Base-by-base conservation (phyloP, 768 basidiomycete species). In the Russula sp. region DNA sequence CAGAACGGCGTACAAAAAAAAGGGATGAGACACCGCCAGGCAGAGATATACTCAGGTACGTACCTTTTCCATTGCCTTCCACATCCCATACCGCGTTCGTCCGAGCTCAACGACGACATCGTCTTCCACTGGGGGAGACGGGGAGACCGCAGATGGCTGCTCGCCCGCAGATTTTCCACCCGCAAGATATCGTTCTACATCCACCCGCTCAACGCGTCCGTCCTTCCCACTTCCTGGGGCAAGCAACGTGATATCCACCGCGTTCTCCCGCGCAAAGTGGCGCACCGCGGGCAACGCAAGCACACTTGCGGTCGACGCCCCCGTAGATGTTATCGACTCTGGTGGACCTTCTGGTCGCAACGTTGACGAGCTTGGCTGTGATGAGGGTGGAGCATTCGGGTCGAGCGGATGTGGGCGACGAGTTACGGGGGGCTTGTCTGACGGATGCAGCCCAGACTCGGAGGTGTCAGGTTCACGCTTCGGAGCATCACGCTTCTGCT, bases 1-100 rank as follows among this genome's bases (percentile, higher is more conserved):
- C 20, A 38, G 36, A 29, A 18, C 34, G 46, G 25, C n/a, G 13
- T 11, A 20, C 36, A 1, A 34, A 35, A 58, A 0, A 22, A 50
- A 22, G 20, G 45, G n/a, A 25, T 43, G 5, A 41, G 50, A 18
- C 20, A 50, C 5, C 6, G 22, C 25, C 20, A n/a, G 38, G 32
- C 34, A 38, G 16, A 38, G 3, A 34, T 1, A 49, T 29, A 11
- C 7, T 20, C 2, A 42, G 20, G 46, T 20, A 64, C 75, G 32
- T 52, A 86, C 90, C 82, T 89, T 90, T 10, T 78, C 81, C 92
- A 94, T 94, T 2, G 90, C 87, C 67, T 89, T 90, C 86, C 84
- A 94, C 92, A 94, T 95, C 10, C 84, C 85, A 69, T 84, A 82
- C 57, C 92, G 77, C 14, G 89, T 91, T 65, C 90, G 76, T 5